Evolutionary conservation across 495 filamentous ascomycete genomes (phyloP).

Genomic region (Xylaria cubensis): DNA sequence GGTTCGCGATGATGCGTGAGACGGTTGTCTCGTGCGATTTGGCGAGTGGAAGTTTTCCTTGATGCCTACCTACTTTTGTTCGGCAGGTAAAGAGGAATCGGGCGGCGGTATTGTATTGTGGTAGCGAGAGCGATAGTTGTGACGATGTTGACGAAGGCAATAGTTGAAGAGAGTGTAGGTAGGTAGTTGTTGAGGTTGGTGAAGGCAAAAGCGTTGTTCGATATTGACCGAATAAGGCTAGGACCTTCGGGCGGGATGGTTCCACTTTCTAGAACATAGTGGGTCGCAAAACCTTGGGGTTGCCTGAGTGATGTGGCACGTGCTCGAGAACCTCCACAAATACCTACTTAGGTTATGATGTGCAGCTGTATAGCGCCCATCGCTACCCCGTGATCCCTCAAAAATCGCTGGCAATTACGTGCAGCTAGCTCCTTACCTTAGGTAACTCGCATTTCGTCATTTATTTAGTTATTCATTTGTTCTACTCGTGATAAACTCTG

Average conservation of each 20-base stretch:
- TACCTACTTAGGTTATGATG: not conserved
- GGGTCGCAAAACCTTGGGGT: not conserved
- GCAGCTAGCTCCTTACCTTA: not conserved
- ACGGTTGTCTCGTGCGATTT: not conserved
- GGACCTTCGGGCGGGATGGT: not conserved
- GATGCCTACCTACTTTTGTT: not conserved
- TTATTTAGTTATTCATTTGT: conserved; percentile 2
- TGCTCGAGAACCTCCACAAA: not conserved
- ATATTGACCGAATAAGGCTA: not conserved
- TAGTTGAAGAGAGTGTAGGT: not conserved
- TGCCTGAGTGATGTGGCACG: conserved; percentile 8
- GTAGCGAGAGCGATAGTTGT: not conserved
- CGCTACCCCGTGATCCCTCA: conserved; percentile 20
- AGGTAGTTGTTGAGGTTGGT: not conserved
- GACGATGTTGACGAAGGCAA: not conserved
- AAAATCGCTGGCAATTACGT: conserved; percentile 15
- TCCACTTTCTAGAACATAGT: not conserved
- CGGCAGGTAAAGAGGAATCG: not conserved
- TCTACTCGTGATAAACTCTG: not conserved
- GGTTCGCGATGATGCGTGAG: conserved; percentile 18
- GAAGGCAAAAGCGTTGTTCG: not conserved
- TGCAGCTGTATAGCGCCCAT: not conserved
- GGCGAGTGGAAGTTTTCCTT: not conserved
- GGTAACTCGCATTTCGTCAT: conserved; percentile 19
- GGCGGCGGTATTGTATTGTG: not conserved